Base-by-base conservation (phyloP, 2,329 filamentous ascomycete species). In the Colletotrichum orbiculare region DNA sequence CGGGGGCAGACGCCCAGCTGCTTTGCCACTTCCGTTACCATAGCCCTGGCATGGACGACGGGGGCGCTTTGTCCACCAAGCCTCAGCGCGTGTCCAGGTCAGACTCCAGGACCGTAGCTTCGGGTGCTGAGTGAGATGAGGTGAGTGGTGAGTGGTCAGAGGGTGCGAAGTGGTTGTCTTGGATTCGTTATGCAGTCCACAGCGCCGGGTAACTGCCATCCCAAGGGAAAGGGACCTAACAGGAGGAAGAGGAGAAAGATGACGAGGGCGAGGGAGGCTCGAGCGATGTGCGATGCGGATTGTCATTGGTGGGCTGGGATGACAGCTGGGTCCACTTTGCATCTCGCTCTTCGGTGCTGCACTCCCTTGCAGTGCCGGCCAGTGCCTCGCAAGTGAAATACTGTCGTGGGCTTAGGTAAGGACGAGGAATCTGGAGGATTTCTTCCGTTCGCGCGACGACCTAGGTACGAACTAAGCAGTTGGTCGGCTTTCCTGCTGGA, bases 181-280 rank as follows among this genome's bases (percentile, higher is more conserved):
- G 55, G 62, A 34, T 47, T 46, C 33, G 41, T 62, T 43, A 65
- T 63, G 63, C 63, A 65, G 48, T 56, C 63, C 63, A 53, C 38
- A 53, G 59, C 58, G 62, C 53, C 47, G 63, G 58, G 63, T 62
- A 62, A 53, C 58, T 65, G 63, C 58, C 63, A 65, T 65, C 63
- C 59, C 63, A 62, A 62, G 25, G 53, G 37, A 34, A 35, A n/a
- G 41, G 8, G 25, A 11, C 39, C 39, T 43, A 8, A 25, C 25
- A 25, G 25, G 4, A 25, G 25, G 33, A 54, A 34, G 39, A n/a
- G 43, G 42, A 15, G 39, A 39, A 25, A 39, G 49, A 15, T 53
- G 50, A 53, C 25, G 25, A 25, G 25, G 25, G 25, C 25, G 25
- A 25, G 25, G 25, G 25, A 25, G 25, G 25, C 25, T 25, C 25